Evolutionary conservation across 768 basidiomycete genomes (phyloP), one percentile per base, ranked within the genome.

Genomic region (Termitomyces sp.): DNA sequence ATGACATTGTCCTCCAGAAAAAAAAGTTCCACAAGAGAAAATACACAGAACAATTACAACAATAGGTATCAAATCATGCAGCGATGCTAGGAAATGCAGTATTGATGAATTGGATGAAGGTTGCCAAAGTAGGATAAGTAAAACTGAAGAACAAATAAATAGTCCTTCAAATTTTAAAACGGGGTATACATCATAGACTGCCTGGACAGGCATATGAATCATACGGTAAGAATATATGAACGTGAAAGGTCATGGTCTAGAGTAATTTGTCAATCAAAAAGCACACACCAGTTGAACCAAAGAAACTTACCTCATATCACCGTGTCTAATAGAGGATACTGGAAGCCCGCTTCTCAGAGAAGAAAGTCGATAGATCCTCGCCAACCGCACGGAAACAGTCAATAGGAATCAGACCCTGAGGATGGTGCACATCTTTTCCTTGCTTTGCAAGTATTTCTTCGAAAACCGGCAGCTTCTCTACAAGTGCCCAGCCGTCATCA

Each of bases 401-500:
- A n/a, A 88, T 72, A 6, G 88, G 88, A 47, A 90, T 86, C 53
- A 89, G 66, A 0, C 87, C 88, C 5, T 68, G 65, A 54, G 60
- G 57, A 8, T 54, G 32, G 16, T 48, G 54, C 6, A 58, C 58
- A 12, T 38, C 56, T 35, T 59, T 63, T 58, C 62, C 65, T 32
- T 70, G 63, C 56, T 73, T 65, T 49, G 67, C 69, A 40, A 69
- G 69, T 6, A 53, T 63, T n/a, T 62, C 59, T 4, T 64, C 66
- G 2, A 49, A 40, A 7, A 46, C 16, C 2, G 58, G 59, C 10
- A 78, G 53, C 58, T 75, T 81, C 72, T 86, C 80, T 38, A 86
- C 81, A 60, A 80, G 69, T 6, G 81, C 81, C 88, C 88, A 90
- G 0, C 87, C 88, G 62, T 90, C 88, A 57, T 87, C 83, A 65